Evolutionary conservation across 495 filamentous ascomycete genomes (phyloP).

Genomic region (Peziza echinospora): DNA sequence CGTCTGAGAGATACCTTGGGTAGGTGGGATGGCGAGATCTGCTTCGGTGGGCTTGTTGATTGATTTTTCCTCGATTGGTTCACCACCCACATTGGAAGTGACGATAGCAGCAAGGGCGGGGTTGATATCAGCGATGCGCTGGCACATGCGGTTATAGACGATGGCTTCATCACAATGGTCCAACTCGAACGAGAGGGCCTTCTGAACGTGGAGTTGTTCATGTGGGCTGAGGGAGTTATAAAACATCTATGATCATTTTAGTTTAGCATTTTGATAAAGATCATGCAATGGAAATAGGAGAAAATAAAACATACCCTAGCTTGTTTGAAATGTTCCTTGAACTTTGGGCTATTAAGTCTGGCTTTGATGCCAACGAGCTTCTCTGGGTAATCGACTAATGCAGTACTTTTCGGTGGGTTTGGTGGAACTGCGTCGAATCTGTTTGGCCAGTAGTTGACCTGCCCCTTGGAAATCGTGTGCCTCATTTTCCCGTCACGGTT

Average conservation of each 20-base stretch:
- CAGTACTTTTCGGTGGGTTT: constrained; percentile 31
- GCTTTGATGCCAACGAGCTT: constrained; percentile 47
- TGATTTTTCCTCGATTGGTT: constrained; percentile 8
- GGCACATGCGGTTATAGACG: constrained; percentile 51
- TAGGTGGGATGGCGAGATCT: constrained; percentile 46
- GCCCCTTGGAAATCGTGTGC: constrained; percentile 40
- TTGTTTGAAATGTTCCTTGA: constrained; percentile 47
- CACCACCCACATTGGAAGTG: constrained; percentile 45
- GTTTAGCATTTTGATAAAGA: too few relatives aligned
- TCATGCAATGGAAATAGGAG: too few relatives aligned
- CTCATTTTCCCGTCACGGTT: constrained; percentile 52
- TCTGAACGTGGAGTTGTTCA: constrained; percentile 49
- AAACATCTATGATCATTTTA: too few relatives aligned
- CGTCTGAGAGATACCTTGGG: constrained; percentile 40
- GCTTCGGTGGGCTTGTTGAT: constrained; percentile 24
- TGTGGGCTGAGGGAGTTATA: constrained; percentile 55
- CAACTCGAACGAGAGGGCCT: constrained; percentile 61
- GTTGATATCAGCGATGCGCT: constrained; percentile 49
- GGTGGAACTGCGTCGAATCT: constrained; percentile 44
- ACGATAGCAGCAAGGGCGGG: constrained; percentile 48
- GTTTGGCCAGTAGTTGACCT: constrained; percentile 81
- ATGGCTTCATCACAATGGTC: constrained; percentile 74
- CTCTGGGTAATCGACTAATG: constrained; percentile 45
- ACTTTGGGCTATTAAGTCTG: constrained; percentile 51
- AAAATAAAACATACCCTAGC: constrained; percentile 43